A percentile compares a stretch with the other conserved stretches of the same genome.
Evolutionary conservation across 2,329 filamentous ascomycete genomes (phyloP).

Genomic region (Drechslerella coelobrocha): DNA sequence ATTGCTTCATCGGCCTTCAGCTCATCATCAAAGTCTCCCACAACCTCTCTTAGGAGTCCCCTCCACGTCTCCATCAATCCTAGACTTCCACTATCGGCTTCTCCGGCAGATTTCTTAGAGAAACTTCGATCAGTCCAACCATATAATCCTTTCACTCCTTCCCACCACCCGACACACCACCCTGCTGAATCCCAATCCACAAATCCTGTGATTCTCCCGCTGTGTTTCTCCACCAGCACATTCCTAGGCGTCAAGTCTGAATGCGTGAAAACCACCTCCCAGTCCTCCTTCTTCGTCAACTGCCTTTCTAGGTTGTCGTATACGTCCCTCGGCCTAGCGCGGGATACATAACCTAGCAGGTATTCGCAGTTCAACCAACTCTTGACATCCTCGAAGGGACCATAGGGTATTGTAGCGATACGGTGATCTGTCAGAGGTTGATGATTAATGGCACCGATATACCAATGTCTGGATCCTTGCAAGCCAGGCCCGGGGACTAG

Average conservation of each 20-base stretch:
- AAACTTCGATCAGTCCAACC: conserved; percentile 42
- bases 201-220: conserved; percentile 42
- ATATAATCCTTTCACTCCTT: conserved; percentile 45
- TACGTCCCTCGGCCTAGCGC: conserved; percentile 29
- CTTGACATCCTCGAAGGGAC: conserved; percentile 29
- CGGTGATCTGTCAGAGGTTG: conserved; percentile 45
- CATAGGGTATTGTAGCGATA: conserved; percentile 47
- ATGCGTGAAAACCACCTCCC: conserved; percentile 43
- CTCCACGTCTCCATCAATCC: conserved; percentile 26
- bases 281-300: conserved; percentile 25
- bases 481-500: no score
- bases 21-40: conserved; percentile 36
- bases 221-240: conserved; percentile 38
- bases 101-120: conserved; percentile 7
- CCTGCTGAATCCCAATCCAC: conserved; percentile 49
- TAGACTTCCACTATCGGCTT: neutral
- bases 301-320: conserved; percentile 17
- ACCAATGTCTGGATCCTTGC: neutral
- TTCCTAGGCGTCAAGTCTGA: conserved; percentile 46
- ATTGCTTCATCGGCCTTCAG: conserved; percentile 43
- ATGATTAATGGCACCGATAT: conserved; percentile 34
- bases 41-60: conserved; percentile 23
- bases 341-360: conserved; percentile 37
- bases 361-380: conserved; percentile 47
- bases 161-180: conserved; percentile 48